Evolutionary conservation across 441 rosid genomes (phyloP).

Genomic region (Daphne laureola): DNA sequence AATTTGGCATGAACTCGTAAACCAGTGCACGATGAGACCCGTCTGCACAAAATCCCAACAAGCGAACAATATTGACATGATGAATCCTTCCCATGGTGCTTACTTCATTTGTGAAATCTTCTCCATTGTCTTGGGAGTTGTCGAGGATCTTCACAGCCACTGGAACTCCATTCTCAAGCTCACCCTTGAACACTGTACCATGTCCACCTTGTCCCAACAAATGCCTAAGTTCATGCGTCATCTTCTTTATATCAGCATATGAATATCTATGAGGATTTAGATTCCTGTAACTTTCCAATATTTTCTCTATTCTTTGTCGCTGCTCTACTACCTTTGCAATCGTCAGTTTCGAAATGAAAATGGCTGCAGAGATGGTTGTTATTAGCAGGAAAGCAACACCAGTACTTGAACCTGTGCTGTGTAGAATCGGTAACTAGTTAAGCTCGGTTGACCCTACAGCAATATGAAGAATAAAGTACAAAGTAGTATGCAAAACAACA

Average conservation of each 20-base stretch:
- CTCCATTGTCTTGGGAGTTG: constrained; percentile 2
- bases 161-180: constrained; percentile 3
- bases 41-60: constrained; percentile 8
- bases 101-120: constrained; percentile 10
- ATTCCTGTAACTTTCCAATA: constrained; percentile 4
- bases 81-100: constrained; percentile 11
- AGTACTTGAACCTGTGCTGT: background rate
- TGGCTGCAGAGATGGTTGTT: no score
- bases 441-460: background rate
- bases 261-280: constrained; percentile 9
- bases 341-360: no score
- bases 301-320: constrained; percentile 4
- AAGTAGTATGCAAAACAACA: background rate
- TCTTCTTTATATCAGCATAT: constrained; percentile 9
- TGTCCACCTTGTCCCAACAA: constrained; percentile 12
- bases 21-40: background rate
- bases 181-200: constrained; percentile 13
- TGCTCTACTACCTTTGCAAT: constrained; percentile 1
- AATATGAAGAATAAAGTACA: background rate
- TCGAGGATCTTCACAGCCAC: constrained; percentile 11
- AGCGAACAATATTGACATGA: constrained; percentile 9
- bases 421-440: background rate
- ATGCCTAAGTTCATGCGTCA: constrained; percentile 8
- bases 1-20: constrained; percentile 12
- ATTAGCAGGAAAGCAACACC: background rate